Evolutionary conservation across 2,329 filamentous ascomycete genomes (phyloP).

Genomic region (Fusarium luffae): DNA sequence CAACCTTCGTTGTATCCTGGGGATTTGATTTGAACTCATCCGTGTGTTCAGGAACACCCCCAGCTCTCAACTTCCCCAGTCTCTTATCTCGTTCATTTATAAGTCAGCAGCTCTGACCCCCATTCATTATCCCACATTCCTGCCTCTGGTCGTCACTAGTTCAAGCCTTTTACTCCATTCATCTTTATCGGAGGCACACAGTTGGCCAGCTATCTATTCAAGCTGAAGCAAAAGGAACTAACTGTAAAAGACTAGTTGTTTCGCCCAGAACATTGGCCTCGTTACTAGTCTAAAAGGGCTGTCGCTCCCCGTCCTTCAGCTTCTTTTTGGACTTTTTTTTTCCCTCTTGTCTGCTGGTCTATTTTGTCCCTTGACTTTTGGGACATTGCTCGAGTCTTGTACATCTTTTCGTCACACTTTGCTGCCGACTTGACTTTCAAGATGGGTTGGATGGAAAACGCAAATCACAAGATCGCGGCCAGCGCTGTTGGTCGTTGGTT

Average conservation of each 20-base stretch:
- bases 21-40: constrained; percentile 12
- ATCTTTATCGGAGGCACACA: constrained; percentile 33
- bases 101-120: constrained; percentile 29
- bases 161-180: constrained; percentile 13
- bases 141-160: constrained; percentile 27
- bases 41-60: constrained; percentile 21
- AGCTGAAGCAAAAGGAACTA: constrained; percentile 22
- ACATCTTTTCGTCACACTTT: constrained; percentile 6
- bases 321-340: constrained; percentile 10
- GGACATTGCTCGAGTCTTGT: constrained; percentile 18
- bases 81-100: constrained; percentile 39
- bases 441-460: constrained; percentile 62
- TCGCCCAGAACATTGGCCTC: constrained; percentile 3
- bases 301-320: constrained; percentile 9
- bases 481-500: constrained; percentile 79
- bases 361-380: not conserved
- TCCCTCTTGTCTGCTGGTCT: not conserved
- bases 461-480: constrained; percentile 69
- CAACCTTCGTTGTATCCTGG: constrained; percentile 13
- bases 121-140: constrained; percentile 35
- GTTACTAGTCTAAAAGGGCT: constrained; percentile 30
- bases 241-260: constrained; percentile 28
- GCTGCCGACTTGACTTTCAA: constrained; percentile 16
- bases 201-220: constrained; percentile 22
- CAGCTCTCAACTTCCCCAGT: constrained; percentile 26